Evolutionary conservation across 2,329 filamentous ascomycete species (phyloP), one percentile per base, ranked within the genome.

Genomic region (Ceratocystis cubensis): DNA sequence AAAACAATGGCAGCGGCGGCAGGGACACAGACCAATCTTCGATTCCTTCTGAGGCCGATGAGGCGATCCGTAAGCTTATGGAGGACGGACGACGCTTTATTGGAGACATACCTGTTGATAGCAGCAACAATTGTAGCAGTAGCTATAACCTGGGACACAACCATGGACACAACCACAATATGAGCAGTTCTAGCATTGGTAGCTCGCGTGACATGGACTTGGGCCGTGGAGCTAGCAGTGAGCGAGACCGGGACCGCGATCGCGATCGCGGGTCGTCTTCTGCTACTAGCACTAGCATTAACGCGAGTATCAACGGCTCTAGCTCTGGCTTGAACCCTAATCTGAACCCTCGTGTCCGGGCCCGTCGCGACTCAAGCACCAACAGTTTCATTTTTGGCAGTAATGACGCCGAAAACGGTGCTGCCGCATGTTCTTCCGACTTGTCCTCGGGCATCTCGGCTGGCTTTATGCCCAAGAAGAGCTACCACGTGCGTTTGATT

Each of bases 401-500:
- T 33, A 56, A 45, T 22, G 45, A 61, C 30, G 57, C 41, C 17
- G 66, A 66, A 25, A 44, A 65, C 76, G 30, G 75, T 81, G 5
- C 83, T 84, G 69, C 66, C 1, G 44, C 66, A 22, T 67, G 66
- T 30, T 64, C 66, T 8, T 53, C 64, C 33, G 82, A 90, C 71
- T 78, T 89, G 22, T 84, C 83, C 2, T 82, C 88, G 45, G 88
- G 92, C 69, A 91, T 99, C 70, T 86, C 91, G 0, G 84, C 88
- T 22, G 92, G 96, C 67, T 99, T 96, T 72, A 87, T 87, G 13
- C 85, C 94, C 0, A 90, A 96, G 72, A 96, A 94, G 74, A 93
- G 88, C 71, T 99, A 96, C 75, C 91, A 97, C 72, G 84, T 99
- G 69, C 89, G 92, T 46, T 83, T 99, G 50, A 96, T 99, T 71